A percentile compares a stretch with the other conserved stretches of the same genome.
Evolutionary conservation across 345 rosid species (phyloP).

Genomic region (Citrus medica): DNA sequence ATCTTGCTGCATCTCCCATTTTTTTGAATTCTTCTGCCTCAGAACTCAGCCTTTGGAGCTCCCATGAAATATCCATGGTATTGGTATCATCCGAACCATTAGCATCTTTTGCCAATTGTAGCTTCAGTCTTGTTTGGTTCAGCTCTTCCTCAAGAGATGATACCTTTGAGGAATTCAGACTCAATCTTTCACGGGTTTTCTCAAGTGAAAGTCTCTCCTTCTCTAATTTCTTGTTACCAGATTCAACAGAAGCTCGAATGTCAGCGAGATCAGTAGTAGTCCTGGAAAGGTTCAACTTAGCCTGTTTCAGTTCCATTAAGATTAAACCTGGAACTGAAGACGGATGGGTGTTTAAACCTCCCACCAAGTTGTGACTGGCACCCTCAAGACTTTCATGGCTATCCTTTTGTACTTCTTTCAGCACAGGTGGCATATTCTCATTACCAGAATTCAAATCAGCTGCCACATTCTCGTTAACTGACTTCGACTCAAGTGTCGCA

Average conservation of each 20-base stretch:
- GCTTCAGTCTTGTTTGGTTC: slow-evolving; percentile 41
- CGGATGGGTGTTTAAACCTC: slow-evolving; percentile 26
- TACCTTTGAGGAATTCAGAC: slow-evolving; percentile 51
- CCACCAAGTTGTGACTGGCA: slow-evolving; percentile 9
- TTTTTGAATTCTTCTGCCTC: slow-evolving; percentile 68
- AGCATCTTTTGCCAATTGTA: slow-evolving; percentile 40
- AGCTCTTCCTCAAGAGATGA: slow-evolving; percentile 66
- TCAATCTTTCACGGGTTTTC: slow-evolving; percentile 65
- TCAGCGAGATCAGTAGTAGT: slow-evolving; percentile 73
- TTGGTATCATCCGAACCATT: slow-evolving; percentile 33
- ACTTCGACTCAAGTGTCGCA: slow-evolving; percentile 22
- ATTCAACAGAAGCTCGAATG: slow-evolving; percentile 62
- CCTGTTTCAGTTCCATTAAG: slow-evolving; percentile 76
- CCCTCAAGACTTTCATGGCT: slow-evolving; percentile 16
- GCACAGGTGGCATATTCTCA: slow-evolving; percentile 1
- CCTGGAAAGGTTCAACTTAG: slow-evolving; percentile 77
- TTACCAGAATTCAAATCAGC: slow-evolving; percentile 9
- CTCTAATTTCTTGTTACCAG: slow-evolving; percentile 59
- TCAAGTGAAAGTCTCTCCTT: slow-evolving; percentile 71
- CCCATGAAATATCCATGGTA: slow-evolving; percentile 42
- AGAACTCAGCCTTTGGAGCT: slow-evolving; percentile 60
- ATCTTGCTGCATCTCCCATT: slow-evolving; percentile 51
- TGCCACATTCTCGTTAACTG: background rate
- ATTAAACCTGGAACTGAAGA: slow-evolving; percentile 57
- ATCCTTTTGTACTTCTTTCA: slow-evolving; percentile 37